Base-by-base conservation (phyloP, 192 early-diverging fungal species). In the Backusella tarrabulga region DNA sequence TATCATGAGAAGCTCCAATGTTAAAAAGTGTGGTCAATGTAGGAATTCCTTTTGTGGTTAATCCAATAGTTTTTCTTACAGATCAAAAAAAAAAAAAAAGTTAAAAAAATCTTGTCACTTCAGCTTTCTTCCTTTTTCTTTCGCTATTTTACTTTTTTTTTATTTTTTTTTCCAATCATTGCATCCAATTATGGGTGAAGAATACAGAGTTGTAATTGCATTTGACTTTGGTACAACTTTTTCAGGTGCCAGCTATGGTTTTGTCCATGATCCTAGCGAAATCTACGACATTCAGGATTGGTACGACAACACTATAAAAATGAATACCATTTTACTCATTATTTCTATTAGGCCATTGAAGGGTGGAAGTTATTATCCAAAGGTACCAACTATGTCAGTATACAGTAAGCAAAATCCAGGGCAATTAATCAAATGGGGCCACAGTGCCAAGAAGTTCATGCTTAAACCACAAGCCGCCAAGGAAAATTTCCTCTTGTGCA, bases 181-280 rank as follows among this genome's bases (percentile, higher is more conserved):
- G 21, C 4, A 56, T 54, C 6, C 6, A 21, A 11, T 6, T 4
- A 56, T 56, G 52, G 8, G 4, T 56, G 21, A 8, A 21, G 52
- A 56, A 5, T 82, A 79, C 56, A 79, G 76, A 56, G 71, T 82
- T 4, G 69, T 82, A 3, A 69, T 83, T 50, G 74, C 73, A 5
- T 83, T 77, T 72, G 82, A 82, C 44, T 71, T 76, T 81, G 87
- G 87, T 56, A 88, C 87, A 2, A 88, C 87, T 6, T 88, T 75
- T 42, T 85, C 87, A 0, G 87, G 87, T 23, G 82, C 82, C 7
- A 82, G 84, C 19, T 88, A 84, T 77, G 84, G 84, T 6, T 81
- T 83, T 52, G 76, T 75, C 35, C 81, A 85, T 26, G 78, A 86
- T 21, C 34, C 6, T 8, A 83, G 75, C 5, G 87, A 88, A 73